These are phyloP conservation scores for Kwoniella sp. DNA, from an alignment of 768 basidiomycete genomes.

Conservation along the genomic window DNA sequence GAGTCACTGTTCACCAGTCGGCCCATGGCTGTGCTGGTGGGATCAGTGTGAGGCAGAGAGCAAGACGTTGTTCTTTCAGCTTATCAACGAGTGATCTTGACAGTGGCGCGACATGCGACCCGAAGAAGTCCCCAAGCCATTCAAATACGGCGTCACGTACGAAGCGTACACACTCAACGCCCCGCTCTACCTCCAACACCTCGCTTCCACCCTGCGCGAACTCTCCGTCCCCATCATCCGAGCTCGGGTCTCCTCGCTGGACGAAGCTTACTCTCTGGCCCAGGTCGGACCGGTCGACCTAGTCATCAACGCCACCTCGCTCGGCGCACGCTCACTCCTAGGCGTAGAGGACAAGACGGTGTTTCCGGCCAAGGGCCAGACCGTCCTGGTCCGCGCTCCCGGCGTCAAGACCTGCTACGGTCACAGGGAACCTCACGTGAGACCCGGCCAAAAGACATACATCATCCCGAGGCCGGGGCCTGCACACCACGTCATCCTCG, in stretches of 20 bases:
- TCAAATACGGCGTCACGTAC: slow-evolving; percentile 53
- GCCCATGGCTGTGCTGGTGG: too few relatives aligned
- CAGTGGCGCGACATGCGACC: slow-evolving; percentile 21
- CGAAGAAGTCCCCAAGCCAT: slow-evolving; percentile 9
- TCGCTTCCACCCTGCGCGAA: slow-evolving; percentile 52
- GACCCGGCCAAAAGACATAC: slow-evolving; percentile 51
- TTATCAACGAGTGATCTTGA: not conserved
- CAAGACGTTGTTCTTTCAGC: not conserved
- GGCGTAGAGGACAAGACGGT: slow-evolving; percentile 72
- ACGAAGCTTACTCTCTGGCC: slow-evolving; percentile 54
- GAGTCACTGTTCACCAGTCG: too few relatives aligned
- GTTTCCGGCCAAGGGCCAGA: slow-evolving; percentile 78
- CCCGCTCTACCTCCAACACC: slow-evolving; percentile 56
- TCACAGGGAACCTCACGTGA: not conserved
- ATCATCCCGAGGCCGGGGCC: slow-evolving; percentile 61
- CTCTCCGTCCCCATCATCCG: slow-evolving; percentile 55
- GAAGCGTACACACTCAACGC: slow-evolving; percentile 59
- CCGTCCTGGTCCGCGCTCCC: slow-evolving; percentile 69
- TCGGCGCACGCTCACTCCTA: slow-evolving; percentile 67
- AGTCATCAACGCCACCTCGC: slow-evolving; percentile 60
- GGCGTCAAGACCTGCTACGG: slow-evolving; percentile 54
- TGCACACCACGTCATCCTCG: slow-evolving; percentile 55
- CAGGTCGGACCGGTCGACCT: slow-evolving; percentile 49
- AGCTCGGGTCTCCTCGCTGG: slow-evolving; percentile 54
- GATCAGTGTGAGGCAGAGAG: not conserved